Evolutionary conservation across 768 basidiomycete species (phyloP).

Genomic region (Pleurotus pulmonarius): DNA sequence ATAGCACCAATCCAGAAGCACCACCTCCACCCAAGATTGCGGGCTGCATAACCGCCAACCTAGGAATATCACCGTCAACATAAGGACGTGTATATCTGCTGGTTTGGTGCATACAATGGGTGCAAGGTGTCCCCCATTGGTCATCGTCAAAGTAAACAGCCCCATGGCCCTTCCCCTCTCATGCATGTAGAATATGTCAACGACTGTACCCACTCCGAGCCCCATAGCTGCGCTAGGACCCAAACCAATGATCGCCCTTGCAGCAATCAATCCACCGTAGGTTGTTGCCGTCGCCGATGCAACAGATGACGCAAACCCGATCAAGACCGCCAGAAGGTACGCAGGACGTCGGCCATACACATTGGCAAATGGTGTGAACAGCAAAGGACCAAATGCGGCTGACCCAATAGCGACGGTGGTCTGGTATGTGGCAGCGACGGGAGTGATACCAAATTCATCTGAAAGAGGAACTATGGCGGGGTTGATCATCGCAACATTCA

Average conservation of each 20-base stretch:
- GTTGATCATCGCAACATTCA: slow-evolving; percentile 35
- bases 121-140: slow-evolving; percentile 37
- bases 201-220: slow-evolving; percentile 35
- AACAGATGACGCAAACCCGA: slow-evolving; percentile 29
- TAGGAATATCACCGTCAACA: slow-evolving; percentile 1
- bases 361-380: slow-evolving; percentile 37
- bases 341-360: slow-evolving; percentile 35
- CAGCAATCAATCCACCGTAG: slow-evolving; percentile 27
- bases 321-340: slow-evolving; percentile 30
- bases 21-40: slow-evolving; percentile 36
- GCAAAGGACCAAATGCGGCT: slow-evolving; percentile 29
- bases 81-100: background rate
- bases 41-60: slow-evolving; percentile 34
- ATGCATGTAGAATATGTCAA: slow-evolving; percentile 31
- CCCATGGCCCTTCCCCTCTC: slow-evolving; percentile 42
- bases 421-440: slow-evolving; percentile 36
- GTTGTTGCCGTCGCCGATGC: slow-evolving; percentile 29
- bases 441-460: slow-evolving; percentile 29
- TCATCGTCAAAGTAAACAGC: slow-evolving; percentile 35
- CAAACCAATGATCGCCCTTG: slow-evolving; percentile 33
- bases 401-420: slow-evolving; percentile 33
- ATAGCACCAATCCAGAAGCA: slow-evolving; percentile 40
- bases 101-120: slow-evolving; percentile 25
- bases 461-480: slow-evolving; percentile 35
- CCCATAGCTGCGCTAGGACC: slow-evolving; percentile 32